Conservation (phyloP, 306 rosid species). For the Purshia tridentata region DNA sequence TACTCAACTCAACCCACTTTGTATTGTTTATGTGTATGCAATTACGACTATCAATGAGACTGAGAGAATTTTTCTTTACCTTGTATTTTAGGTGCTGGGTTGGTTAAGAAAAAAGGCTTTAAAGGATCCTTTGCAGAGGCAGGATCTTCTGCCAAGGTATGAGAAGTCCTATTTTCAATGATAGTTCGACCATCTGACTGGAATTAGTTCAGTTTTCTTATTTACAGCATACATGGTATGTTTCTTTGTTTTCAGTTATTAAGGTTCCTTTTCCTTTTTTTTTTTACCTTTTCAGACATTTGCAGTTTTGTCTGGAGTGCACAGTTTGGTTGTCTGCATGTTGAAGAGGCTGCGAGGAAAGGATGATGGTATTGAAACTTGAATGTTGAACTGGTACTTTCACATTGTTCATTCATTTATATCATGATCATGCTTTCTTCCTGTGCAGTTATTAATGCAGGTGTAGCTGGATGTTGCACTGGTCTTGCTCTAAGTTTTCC, state of each 20-base stretch:
- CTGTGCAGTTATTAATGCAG: constrained; percentile 82
- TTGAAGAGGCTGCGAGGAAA: constrained; percentile 90
- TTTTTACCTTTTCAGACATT: constrained; percentile 56
- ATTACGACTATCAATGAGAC: neutral
- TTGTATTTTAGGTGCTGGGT: constrained; percentile 67
- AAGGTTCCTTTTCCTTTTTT: constrained; percentile 1
- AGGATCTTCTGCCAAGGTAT: constrained; percentile 83
- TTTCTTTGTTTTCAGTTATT: neutral
- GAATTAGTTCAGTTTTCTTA: neutral
- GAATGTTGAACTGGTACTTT: constrained; percentile 12
- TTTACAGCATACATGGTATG: neutral
- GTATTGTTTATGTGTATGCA: neutral
- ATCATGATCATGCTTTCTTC: constrained; percentile 12
- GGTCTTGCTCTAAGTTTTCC: constrained; percentile 97
- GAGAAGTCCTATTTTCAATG: constrained; percentile 9
- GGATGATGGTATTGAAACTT: constrained; percentile 68
- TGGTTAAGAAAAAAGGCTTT: constrained; percentile 84
- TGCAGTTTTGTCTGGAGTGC: constrained; percentile 98
- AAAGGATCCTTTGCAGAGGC: constrained; percentile 91
- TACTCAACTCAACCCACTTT: neutral
- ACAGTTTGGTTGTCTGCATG: constrained; percentile 91
- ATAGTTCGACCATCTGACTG: neutral
- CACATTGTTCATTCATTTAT: neutral
- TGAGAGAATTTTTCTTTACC: neutral
- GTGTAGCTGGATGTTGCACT: constrained; percentile 99